Base-by-base conservation (phyloP, 2,329 filamentous ascomycete genomes). In the Didymella glomerata region DNA sequence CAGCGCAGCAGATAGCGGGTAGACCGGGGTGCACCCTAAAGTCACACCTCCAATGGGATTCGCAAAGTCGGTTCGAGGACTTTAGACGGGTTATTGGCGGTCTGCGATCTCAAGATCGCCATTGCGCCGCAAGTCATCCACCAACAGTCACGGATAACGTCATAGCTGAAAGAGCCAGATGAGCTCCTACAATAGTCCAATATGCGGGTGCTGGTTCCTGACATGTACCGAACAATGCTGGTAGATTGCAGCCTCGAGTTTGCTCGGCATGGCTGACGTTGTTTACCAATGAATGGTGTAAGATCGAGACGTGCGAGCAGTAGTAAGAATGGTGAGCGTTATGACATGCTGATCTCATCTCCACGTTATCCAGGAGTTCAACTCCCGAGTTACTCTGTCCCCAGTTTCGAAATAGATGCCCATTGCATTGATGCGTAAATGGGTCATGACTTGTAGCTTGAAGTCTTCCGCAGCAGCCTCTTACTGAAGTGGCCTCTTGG, bases 231-330 rank as follows among this genome's bases (percentile, higher is more conserved):
- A 48, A 38, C 11, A n/a, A 45, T 48, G 38, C 30, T 49, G 22
- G 27, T 36, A 27, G 11, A 45, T n/a, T 25, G 25, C 40, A 54
- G 49, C 49, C 55, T 53, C 24, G 44, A 38, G 36, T 24, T 49
- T 30, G 55, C 49, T 53, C 46, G 49, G 55, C 45, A 25, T 58
- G 45, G 55, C 55, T 58, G 55, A 58, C 55, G 40, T 48, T 38
- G 34, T 25, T 46, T 49, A 44, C 36, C 44, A 44, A 42, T 47
- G 5, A 44, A 42, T 47, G 5, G 28, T 36, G 55, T 54, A 40
- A 54, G 49, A 54, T 41, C 30, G 40, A 32, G 30, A 20, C 44
- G 40, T 30, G 49, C n/a, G 16, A 3, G 30, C 13, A 44, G 38
- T 49, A 44, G 38, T 49, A 24, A 53, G 38, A 49, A 18, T 20